Conservation (phyloP, 2,329 filamentous ascomycete genomes). For the Blastomyces silverae region DNA sequence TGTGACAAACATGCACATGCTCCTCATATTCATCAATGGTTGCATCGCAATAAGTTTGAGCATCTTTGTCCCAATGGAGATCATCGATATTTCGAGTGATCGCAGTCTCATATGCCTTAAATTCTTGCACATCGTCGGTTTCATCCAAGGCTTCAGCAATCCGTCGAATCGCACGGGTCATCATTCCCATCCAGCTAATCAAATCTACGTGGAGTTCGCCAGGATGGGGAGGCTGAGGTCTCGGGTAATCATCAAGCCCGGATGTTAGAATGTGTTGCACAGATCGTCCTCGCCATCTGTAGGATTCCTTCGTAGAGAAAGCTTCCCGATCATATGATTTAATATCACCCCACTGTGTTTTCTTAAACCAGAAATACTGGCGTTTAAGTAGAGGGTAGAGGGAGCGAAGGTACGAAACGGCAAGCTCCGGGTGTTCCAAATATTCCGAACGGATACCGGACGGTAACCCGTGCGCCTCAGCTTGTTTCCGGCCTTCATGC, state of each 20-base stretch:
- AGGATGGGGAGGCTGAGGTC: conserved; percentile 85
- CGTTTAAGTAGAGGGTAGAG: conserved; percentile 82
- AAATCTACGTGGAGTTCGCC: conserved; percentile 93
- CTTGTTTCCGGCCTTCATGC: conserved; percentile 24
- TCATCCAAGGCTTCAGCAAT: conserved; percentile 71
- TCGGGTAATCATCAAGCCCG: conserved; percentile 92
- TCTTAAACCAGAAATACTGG: conserved; percentile 92
- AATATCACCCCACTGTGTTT: conserved; percentile 82
- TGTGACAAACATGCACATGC: conserved; percentile 82
- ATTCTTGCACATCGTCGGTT: conserved; percentile 66
- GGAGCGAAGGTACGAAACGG: conserved; percentile 63
- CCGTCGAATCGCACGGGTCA: conserved; percentile 76
- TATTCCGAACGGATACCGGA: conserved; percentile 56
- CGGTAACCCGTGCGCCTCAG: conserved; percentile 25
- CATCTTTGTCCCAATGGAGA: conserved; percentile 80
- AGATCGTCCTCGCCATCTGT: conserved; percentile 89
- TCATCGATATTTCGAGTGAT: conserved; percentile 84
- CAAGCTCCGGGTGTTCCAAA: conserved; percentile 60
- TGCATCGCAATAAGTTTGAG: conserved; percentile 84
- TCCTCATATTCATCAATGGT: conserved; percentile 96
- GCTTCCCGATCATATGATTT: conserved; percentile 85
- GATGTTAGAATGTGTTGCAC: conserved; percentile 83
- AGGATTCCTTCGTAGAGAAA: conserved; percentile 83
- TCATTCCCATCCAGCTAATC: conserved; percentile 95
- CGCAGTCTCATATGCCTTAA: conserved; percentile 63